Evolutionary conservation across 2,329 filamentous ascomycete species (phyloP).

Genomic region (Bertia moriformis): DNA sequence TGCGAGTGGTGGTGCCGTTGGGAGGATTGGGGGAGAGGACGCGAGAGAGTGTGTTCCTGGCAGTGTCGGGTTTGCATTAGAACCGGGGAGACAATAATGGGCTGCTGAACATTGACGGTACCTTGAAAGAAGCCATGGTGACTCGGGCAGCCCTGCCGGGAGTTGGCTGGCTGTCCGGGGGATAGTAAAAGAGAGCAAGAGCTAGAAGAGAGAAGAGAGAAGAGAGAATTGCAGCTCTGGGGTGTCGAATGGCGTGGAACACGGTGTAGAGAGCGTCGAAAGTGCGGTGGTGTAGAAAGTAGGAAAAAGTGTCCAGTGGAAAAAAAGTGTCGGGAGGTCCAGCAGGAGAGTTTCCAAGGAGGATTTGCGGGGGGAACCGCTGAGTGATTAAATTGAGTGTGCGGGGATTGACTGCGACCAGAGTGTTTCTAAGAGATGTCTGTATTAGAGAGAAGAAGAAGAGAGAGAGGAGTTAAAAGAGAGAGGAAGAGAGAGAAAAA

Average conservation of each 20-base stretch:
- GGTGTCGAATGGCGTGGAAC: not conserved
- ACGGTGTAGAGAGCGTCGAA: too few species aligned
- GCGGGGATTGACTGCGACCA: too few species aligned
- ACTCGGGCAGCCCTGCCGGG: slow-evolving; percentile 9
- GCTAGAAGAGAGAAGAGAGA: not conserved
- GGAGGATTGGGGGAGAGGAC: slow-evolving; percentile 22
- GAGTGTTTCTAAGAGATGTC: too few species aligned
- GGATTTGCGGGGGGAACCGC: too few species aligned
- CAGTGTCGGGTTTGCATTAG: slow-evolving; percentile 2
- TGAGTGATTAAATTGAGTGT: too few species aligned
- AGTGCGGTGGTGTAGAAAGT: too few species aligned
- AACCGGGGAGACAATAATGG: slow-evolving; percentile 1
- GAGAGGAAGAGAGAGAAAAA: slow-evolving; percentile 3
- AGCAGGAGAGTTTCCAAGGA: too few species aligned
- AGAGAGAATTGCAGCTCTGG: slow-evolving; percentile 3
- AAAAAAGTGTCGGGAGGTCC: too few species aligned
- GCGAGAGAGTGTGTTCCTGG: slow-evolving; percentile 10
- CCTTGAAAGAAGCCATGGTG: slow-evolving; percentile 22
- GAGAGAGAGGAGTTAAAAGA: not conserved
- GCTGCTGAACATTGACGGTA: slow-evolving; percentile 3
- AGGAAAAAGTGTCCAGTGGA: too few species aligned
- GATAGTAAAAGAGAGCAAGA: slow-evolving; percentile 1
- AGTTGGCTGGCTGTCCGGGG: not conserved
- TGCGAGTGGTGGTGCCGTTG: slow-evolving; percentile 41
- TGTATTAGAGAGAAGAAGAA: too few species aligned